Percentiles rank a stretch among this genome's conserved stretches.
Evolutionary conservation across 2,329 filamentous ascomycete species (phyloP).

Genomic region (Colletotrichum shisoi): DNA sequence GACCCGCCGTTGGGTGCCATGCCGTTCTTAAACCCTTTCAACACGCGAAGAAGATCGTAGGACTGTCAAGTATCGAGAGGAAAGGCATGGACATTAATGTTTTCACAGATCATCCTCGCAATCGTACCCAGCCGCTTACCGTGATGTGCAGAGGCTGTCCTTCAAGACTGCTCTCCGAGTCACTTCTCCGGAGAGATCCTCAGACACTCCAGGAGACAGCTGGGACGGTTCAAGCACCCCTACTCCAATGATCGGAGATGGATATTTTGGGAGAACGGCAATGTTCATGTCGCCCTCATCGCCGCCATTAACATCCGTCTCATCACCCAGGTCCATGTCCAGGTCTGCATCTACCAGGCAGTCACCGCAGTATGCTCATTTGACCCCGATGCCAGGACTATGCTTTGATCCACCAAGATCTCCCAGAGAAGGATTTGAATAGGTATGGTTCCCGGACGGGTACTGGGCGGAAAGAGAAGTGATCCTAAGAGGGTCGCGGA

Average conservation of each 20-base stretch:
- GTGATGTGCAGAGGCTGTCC: constrained; percentile 30
- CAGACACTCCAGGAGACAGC: constrained; percentile 19
- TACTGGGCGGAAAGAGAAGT: constrained; percentile 68
- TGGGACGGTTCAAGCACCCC: constrained; percentile 39
- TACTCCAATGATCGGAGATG: constrained; percentile 17
- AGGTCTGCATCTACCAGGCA: not conserved
- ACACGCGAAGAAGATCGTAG: constrained; percentile 21
- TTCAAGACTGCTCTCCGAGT: constrained; percentile 37
- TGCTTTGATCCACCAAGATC: constrained; percentile 63
- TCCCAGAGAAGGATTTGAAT: constrained; percentile 64
- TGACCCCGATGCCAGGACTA: not conserved
- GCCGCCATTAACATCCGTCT: not conserved
- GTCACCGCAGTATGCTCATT: not conserved
- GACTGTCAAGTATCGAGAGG: not conserved
- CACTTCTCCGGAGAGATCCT: constrained; percentile 12
- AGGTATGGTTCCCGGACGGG: constrained; percentile 69
- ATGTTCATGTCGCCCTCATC: not conserved
- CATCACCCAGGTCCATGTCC: not conserved
- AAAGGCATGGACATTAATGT: not conserved
- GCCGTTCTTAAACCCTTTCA: not conserved
- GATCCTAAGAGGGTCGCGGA: constrained; percentile 42
- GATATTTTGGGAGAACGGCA: constrained; percentile 31
- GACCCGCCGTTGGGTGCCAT: constrained; percentile 4
- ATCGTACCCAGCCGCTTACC: constrained; percentile 1
- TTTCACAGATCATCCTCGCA: constrained; percentile 20